Conservation (phyloP, 371 early-diverging fungal genomes). For the Mucor saturninus region DNA sequence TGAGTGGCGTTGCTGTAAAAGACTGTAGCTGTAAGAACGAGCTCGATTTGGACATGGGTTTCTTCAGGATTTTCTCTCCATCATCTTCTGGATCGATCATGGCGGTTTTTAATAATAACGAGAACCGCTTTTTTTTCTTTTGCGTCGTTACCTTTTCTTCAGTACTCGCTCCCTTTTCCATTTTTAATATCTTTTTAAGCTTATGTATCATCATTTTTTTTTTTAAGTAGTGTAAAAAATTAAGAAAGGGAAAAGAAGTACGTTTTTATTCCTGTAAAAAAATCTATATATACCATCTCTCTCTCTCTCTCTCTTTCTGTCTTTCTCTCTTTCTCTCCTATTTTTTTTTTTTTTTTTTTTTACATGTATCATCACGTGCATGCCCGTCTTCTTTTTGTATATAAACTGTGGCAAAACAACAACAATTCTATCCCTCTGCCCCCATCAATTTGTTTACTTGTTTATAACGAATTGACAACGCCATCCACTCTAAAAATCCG, state of each 20-base stretch:
- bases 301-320: too few relatives aligned
- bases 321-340: background rate
- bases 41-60: conserved; percentile 17
- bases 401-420: too few relatives aligned
- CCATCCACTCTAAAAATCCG: too few relatives aligned
- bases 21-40: conserved; percentile 22
- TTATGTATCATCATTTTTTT: conserved; percentile 4
- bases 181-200: conserved; percentile 3
- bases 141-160: background rate
- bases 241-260: too few relatives aligned
- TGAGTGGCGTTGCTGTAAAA: background rate
- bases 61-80: background rate
- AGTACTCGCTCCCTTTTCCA: background rate
- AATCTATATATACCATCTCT: background rate
- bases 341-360: background rate
- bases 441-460: too few relatives aligned
- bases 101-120: conserved; percentile 1
- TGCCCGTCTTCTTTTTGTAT: too few relatives aligned
- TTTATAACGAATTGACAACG: too few relatives aligned
- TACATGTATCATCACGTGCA: background rate
- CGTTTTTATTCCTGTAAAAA: background rate
- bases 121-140: conserved; percentile 1
- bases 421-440: too few relatives aligned
- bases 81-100: conserved; percentile 2
- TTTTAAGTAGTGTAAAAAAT: background rate